Percentiles rank a stretch among this genome's conserved stretches.
phyloP scores from a whole-genome alignment of 2,329 filamentous ascomycete genomes.

The Calonectria pseudoturangicola region DNA sequence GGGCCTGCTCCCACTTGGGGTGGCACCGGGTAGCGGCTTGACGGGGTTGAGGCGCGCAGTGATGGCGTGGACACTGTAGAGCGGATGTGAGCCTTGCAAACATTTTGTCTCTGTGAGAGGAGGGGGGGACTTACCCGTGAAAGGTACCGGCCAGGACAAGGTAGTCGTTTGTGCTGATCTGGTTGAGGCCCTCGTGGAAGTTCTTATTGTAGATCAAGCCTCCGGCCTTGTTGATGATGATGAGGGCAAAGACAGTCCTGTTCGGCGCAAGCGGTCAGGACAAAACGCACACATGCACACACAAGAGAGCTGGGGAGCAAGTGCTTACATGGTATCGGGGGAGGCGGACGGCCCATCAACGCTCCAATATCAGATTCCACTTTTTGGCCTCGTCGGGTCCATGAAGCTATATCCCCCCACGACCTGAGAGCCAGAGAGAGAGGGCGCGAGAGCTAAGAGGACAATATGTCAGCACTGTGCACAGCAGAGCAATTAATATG shows the following conservation, averaged over 20 bases:
- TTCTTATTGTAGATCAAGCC: constrained; percentile 97
- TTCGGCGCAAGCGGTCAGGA: constrained; percentile 31
- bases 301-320: background rate
- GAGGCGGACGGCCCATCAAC: constrained; percentile 35
- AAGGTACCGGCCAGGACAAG: constrained; percentile 98
- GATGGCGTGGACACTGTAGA: constrained; percentile 80
- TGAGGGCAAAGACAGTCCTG: constrained; percentile 95
- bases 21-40: constrained; percentile 60
- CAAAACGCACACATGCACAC: background rate
- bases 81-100: constrained; percentile 27
- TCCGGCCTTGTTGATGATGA: constrained; percentile 99
- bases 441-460: constrained; percentile 10
- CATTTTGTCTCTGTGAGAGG: background rate
- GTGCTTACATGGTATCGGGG: constrained; percentile 47
- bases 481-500: constrained; percentile 15
- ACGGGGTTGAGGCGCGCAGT: constrained; percentile 78
- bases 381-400: constrained; percentile 49
- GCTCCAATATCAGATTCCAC: constrained; percentile 37
- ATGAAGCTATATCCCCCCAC: constrained; percentile 46
- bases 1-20: constrained; percentile 68
- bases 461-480: constrained; percentile 21
- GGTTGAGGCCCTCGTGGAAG: constrained; percentile 90
- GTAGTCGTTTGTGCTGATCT: constrained; percentile 96
- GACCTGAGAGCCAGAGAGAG: constrained; percentile 34
- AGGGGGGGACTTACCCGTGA: constrained; percentile 79